Percentiles rank a stretch among this genome's conserved stretches.
Evolutionary conservation across 352 stramenopile genomes (phyloP).

Genomic region (Phytopythium aichiense): DNA sequence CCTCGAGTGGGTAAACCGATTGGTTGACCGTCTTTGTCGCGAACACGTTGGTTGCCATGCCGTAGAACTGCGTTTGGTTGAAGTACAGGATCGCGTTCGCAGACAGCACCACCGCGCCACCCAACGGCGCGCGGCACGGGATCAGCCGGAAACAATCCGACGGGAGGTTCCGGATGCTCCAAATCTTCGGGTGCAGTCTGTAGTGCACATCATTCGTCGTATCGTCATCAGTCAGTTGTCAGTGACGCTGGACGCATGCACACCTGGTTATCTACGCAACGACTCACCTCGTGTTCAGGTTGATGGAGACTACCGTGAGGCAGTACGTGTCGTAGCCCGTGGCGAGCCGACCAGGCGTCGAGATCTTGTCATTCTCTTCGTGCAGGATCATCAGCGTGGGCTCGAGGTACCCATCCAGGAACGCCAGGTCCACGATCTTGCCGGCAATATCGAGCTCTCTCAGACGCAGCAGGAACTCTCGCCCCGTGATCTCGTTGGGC

Average conservation of each 20-base stretch:
- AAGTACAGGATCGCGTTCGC: constrained; percentile 85
- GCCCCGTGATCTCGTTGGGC: constrained; percentile 63
- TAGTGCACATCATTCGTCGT: neutral
- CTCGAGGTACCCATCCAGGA: constrained; percentile 83
- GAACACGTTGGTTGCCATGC: constrained; percentile 66
- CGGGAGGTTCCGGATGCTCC: constrained; percentile 76
- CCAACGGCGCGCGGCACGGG: constrained; percentile 64
- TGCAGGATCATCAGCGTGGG: constrained; percentile 85
- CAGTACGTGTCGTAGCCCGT: constrained; percentile 78
- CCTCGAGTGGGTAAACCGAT: constrained; percentile 57
- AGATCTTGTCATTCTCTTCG: constrained; percentile 77
- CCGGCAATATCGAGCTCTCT: constrained; percentile 72
- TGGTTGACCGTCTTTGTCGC: constrained; percentile 74
- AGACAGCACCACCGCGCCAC: constrained; percentile 71
- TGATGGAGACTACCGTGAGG: constrained; percentile 85
- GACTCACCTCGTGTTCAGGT: constrained; percentile 70
- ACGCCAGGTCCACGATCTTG: constrained; percentile 77
- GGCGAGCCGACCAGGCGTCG: constrained; percentile 63
- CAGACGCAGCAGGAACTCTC: constrained; percentile 72
- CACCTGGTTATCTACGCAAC: neutral
- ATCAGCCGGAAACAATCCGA: constrained; percentile 77
- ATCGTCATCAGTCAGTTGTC: neutral
- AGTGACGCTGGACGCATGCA: neutral
- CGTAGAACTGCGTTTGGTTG: constrained; percentile 86
- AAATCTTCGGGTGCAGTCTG: constrained; percentile 84